Evolutionary conservation across 176 grass and related monocot species (phyloP), one percentile per base, ranked within the genome.

Genomic region (Oryza punctata): DNA sequence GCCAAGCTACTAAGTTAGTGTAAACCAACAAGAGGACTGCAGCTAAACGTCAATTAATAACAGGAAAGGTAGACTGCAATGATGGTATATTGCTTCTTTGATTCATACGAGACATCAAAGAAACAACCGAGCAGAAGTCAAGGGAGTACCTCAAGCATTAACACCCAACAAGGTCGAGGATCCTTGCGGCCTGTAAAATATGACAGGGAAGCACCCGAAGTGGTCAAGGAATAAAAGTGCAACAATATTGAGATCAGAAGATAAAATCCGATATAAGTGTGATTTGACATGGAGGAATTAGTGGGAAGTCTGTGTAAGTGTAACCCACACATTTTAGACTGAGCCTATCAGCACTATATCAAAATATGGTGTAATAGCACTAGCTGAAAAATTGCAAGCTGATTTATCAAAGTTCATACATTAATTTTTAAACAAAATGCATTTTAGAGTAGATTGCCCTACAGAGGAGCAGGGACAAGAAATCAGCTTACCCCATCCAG

Each of bases 131-230:
- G 25, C 69, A 72, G 38, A 85, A 80, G 24, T 54, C 28, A 60
- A 47, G 77, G 74, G 14, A 49, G 35, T 74, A 95, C 96, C 96
- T 98, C 96, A 61, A 98, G 93, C 96, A 98, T 95, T 83, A 98
- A 89, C 61, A 98, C 93, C 93, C 96, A 98, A 83, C 96, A 95
- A 70, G 91, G 87, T 78, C 26, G 89, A 75, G 82, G 80, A 61
- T 95, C 82, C 73, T 77, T 90, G 68, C 57, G 30, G 45, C 87
- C 96, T 95, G 77, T 70, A 47, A 67, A 89, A 79, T 24, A 82
- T 7, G 30, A 87, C 30, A 85, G 6, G 8, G 75, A 21, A 16
- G 63, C n/a, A 63, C 73, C 57, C 41, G 77, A 66, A 66, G 30
- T 66, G 67, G 69, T 79, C 47, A 90, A 73, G 74, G 61, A 45